Evolutionary conservation across 345 rosid genomes (phyloP), one percentile per base, ranked within the genome.

Genomic region (Rubroshorea leprosula): DNA sequence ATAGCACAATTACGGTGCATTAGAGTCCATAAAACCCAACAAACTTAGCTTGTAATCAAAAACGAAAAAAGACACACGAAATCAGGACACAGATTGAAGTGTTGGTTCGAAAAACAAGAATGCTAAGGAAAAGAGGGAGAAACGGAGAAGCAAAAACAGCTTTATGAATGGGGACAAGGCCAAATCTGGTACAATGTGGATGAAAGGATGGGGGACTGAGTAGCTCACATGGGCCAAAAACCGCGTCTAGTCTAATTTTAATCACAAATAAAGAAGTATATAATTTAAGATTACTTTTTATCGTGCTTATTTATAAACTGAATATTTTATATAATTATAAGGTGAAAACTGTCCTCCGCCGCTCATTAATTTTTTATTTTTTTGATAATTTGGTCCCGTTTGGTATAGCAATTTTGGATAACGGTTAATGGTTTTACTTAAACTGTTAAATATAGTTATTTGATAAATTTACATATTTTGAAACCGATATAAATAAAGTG

Each of bases 191-290:
- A 56, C 35, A 26, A 1, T 17, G 17, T 50, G 50, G 17, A 44
- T 16, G 19, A 35, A 21, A 63, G 63, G 71, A 52, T 59, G 62
- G 73, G 66, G 41, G 12, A 35, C 1, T 1, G 43, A 50, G 66
- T 62, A 53, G 44, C 57, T 64, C 72, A 73, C 69, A 55, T 71
- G 72, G 64, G 67, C 19, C 50, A 54, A 18, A 31, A 50, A 58
- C 60, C 51, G 62, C 20, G 64, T 61, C 57, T 53, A n/a, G 26
- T 62, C 35, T 41, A 7, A 41, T 8, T 44, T 13, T 35, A 35
- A 35, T 35, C n/a, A n/a, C n/a, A n/a, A n/a, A n/a, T n/a, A n/a
- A n/a, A n/a, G n/a, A n/a, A n/a, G n/a, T n/a, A n/a, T n/a, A n/a
- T n/a, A n/a, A n/a, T n/a, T n/a, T n/a, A n/a, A n/a, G n/a, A n/a